phyloP scores from a whole-genome alignment of 2,329 filamentous ascomycete genomes.

The Seiridium cupressi region DNA sequence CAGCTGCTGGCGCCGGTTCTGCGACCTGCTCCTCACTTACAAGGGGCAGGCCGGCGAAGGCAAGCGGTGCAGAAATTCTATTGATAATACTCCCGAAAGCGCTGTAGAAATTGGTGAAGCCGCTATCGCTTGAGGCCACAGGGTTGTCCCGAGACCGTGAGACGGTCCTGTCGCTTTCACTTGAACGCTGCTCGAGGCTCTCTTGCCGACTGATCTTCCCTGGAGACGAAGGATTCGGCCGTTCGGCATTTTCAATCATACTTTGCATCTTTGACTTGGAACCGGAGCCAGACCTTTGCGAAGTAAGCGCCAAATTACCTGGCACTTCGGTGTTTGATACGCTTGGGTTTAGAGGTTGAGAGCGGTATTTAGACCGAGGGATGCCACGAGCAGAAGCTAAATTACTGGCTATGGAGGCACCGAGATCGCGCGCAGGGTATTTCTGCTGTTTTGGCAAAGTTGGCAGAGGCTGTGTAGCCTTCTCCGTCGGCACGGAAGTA shows the following conservation, averaged over 20 bases:
- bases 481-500: slow-evolving; percentile 20
- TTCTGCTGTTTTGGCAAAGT: slow-evolving; percentile 42
- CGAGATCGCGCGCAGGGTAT: slow-evolving; percentile 64
- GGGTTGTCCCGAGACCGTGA: slow-evolving; percentile 25
- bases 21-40: slow-evolving; percentile 47
- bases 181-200: slow-evolving; percentile 20
- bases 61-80: slow-evolving; percentile 82
- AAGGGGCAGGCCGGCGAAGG: slow-evolving; percentile 88
- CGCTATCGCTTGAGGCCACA: slow-evolving; percentile 58
- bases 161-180: slow-evolving; percentile 17
- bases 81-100: slow-evolving; percentile 89
- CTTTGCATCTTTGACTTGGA: slow-evolving; percentile 54
- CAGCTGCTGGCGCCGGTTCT: slow-evolving; percentile 29
- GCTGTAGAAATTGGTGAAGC: slow-evolving; percentile 88
- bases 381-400: slow-evolving; percentile 84
- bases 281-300: slow-evolving; percentile 47
- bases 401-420: slow-evolving; percentile 85
- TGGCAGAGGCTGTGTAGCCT: slow-evolving; percentile 28
- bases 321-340: slow-evolving; percentile 72
- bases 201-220: slow-evolving; percentile 23
- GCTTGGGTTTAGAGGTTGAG: slow-evolving; percentile 68
- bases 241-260: slow-evolving; percentile 52
- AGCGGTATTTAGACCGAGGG: slow-evolving; percentile 54
- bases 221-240: slow-evolving; percentile 52
- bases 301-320: slow-evolving; percentile 62